These are phyloP conservation scores for Heliocybe sulcata DNA, from an alignment of 1,284 basidiomycete species.

Conservation along the genomic window DNA sequence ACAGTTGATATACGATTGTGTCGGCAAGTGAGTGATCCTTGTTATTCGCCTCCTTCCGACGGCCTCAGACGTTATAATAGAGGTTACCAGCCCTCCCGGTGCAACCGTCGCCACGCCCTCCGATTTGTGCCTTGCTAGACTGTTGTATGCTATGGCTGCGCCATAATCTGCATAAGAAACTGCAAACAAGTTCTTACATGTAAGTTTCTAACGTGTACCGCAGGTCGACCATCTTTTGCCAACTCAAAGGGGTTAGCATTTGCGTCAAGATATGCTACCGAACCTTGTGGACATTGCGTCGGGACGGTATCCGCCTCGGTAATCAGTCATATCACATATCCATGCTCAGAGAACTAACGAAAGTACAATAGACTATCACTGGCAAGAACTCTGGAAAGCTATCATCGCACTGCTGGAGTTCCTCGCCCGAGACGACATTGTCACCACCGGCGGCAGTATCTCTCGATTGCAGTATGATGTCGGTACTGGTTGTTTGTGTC, in stretches of 20 bases:
- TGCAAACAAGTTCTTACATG: conserved; percentile 51
- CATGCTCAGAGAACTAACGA: not conserved
- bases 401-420: conserved; percentile 47
- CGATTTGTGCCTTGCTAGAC: conserved; percentile 50
- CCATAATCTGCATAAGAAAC: conserved; percentile 55
- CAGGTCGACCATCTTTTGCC: not conserved
- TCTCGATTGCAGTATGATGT: not conserved
- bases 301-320: conserved; percentile 45
- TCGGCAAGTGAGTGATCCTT: conserved; percentile 40
- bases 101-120: conserved; percentile 28
- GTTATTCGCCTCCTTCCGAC: not conserved
- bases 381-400: conserved; percentile 55
- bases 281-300: conserved; percentile 47
- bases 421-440: conserved; percentile 37
- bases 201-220: conserved; percentile 23
- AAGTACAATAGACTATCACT: conserved; percentile 45
- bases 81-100: conserved; percentile 43
- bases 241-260: conserved; percentile 25
- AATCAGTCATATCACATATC: conserved; percentile 7
- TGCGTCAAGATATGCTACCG: conserved; percentile 47
- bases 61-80: conserved; percentile 19
- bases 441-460: conserved; percentile 37
- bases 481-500: conserved; percentile 21
- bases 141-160: conserved; percentile 62
- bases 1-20: conserved; percentile 41